These are phyloP conservation scores for Candida germanica DNA, from an alignment of 805 yeast genomes.

Conservation along the genomic window DNA sequence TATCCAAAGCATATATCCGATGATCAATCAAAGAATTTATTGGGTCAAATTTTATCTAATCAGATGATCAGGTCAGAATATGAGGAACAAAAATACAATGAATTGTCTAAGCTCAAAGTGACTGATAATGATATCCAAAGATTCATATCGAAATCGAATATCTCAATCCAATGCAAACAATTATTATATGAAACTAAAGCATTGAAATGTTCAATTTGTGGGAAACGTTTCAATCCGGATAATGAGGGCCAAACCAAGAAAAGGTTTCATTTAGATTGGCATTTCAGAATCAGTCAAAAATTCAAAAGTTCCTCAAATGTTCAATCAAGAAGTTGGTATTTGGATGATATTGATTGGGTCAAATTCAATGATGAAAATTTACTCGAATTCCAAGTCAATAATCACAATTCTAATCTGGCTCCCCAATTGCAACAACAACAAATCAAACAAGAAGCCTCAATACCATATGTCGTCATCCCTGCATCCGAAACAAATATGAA, in stretches of 20 bases:
- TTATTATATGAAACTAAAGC: constrained; percentile 59
- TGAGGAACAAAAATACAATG: constrained; percentile 31
- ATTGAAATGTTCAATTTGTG: constrained; percentile 85
- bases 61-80: constrained; percentile 25
- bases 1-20: constrained; percentile 11
- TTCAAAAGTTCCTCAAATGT: constrained; percentile 41
- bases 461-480: constrained; percentile 61
- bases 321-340: constrained; percentile 80
- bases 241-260: constrained; percentile 52
- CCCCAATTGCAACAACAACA: constrained; percentile 3
- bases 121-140: constrained; percentile 23
- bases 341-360: constrained; percentile 70
- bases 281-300: constrained; percentile 84
- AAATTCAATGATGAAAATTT: constrained; percentile 64
- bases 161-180: constrained; percentile 19
- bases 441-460: constrained; percentile 6
- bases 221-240: constrained; percentile 73
- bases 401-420: background rate
- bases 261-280: constrained; percentile 88
- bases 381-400: constrained; percentile 28
- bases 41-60: constrained; percentile 10
- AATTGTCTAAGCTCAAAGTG: constrained; percentile 20
- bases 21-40: constrained; percentile 6
- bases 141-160: constrained; percentile 33
- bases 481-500: constrained; percentile 55